A percentile compares a stretch with the other conserved stretches of the same genome.
phyloP scores from a whole-genome alignment of 2,329 filamentous ascomycete genomes.

The Stromatinia cepivora region DNA sequence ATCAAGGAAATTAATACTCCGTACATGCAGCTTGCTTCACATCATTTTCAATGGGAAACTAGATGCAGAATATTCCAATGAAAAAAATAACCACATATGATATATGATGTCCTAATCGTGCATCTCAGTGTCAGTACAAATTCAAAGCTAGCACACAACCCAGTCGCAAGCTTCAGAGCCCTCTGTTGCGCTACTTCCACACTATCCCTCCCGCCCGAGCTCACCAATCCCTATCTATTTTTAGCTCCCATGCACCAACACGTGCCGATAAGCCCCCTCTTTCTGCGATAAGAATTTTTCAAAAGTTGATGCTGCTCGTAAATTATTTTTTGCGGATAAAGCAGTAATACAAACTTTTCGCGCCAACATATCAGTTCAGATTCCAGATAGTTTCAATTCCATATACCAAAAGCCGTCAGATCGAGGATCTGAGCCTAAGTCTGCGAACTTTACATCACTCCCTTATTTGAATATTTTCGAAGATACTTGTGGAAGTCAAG shows the following conservation, averaged over 20 bases:
- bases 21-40: slow-evolving; percentile 4
- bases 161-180: background rate
- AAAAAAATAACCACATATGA: background rate
- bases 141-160: background rate
- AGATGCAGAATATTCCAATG: slow-evolving; percentile 21
- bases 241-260: background rate
- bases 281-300: slow-evolving; percentile 22
- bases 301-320: background rate
- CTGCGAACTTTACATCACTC: background rate
- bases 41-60: slow-evolving; percentile 5
- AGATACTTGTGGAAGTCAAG: background rate
- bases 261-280: slow-evolving; percentile 20
- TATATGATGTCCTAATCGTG: background rate
- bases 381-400: background rate
- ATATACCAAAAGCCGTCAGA: background rate
- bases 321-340: background rate
- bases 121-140: background rate
- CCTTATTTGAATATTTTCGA: background rate
- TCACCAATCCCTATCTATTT: slow-evolving; percentile 8
- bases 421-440: background rate
- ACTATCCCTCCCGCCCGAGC: background rate
- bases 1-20: slow-evolving; percentile 4
- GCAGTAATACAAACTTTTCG: background rate
- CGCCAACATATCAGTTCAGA: background rate
- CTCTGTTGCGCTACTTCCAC: background rate